A percentile compares a stretch with the other conserved stretches of the same genome.
phyloP scores from a whole-genome alignment of 805 yeast species.

The Kazachstania martiniae region DNA sequence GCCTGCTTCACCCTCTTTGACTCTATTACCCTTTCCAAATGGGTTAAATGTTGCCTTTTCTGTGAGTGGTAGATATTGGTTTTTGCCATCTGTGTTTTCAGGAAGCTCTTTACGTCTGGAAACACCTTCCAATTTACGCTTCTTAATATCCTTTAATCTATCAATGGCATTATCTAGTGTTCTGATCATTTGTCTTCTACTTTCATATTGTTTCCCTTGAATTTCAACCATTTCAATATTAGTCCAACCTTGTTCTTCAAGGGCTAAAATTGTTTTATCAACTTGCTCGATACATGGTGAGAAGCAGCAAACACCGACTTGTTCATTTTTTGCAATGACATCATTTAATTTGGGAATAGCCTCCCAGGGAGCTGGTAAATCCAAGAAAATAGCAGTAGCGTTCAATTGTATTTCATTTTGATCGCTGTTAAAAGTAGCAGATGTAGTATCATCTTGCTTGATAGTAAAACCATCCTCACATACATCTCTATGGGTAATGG shows the following conservation, averaged over 20 bases:
- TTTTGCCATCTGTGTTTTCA: conserved; percentile 20
- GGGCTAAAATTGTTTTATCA: conserved; percentile 65
- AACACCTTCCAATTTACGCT: conserved; percentile 55
- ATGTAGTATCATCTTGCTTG: conserved; percentile 21
- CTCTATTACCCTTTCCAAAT: conserved; percentile 80
- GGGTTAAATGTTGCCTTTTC: conserved; percentile 65
- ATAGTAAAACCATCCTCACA: conserved; percentile 76
- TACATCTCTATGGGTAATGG: conserved; percentile 83
- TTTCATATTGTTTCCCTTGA: conserved; percentile 77
- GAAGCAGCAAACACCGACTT: conserved; percentile 80
- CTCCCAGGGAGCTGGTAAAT: conserved; percentile 94
- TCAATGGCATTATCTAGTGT: conserved; percentile 69
- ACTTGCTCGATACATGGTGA: conserved; percentile 98
- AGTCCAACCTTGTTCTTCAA: conserved; percentile 72
- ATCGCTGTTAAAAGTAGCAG: conserved; percentile 11
- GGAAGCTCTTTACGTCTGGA: conserved; percentile 38
- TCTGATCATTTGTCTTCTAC: conserved; percentile 79
- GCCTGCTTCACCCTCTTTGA: conserved; percentile 76
- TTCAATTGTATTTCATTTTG: conserved; percentile 29
- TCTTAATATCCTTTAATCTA: conserved; percentile 69
- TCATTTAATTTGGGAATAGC: conserved; percentile 67
- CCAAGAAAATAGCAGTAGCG: conserved; percentile 75
- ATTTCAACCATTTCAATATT: conserved; percentile 88
- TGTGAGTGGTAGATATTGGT: conserved; percentile 19
- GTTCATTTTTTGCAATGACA: conserved; percentile 43